These are phyloP conservation scores for Debaryomycetaceae sp. DNA, from an alignment of 1,139 yeast genomes.

Conservation along the genomic window DNA sequence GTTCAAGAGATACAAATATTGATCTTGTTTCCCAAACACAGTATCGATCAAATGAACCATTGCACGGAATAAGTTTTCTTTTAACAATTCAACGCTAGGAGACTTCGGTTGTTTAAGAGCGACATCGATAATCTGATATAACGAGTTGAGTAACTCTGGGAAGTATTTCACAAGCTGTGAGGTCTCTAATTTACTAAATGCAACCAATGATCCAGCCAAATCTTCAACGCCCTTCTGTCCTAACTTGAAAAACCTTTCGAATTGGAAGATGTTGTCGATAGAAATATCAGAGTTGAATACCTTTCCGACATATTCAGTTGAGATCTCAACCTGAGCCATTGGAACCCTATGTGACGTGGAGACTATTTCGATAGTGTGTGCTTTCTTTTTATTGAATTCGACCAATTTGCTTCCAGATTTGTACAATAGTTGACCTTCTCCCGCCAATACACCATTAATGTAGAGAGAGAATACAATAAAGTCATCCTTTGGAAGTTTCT, in stretches of 20 bases:
- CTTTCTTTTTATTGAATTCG: constrained; percentile 37
- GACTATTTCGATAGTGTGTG: constrained; percentile 33
- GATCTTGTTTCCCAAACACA: constrained; percentile 65
- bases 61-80: constrained; percentile 47
- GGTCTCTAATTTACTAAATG: constrained; percentile 44
- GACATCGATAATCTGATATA: constrained; percentile 39
- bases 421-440: constrained; percentile 48
- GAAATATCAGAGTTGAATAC: constrained; percentile 58
- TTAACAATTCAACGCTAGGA: constrained; percentile 32
- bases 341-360: constrained; percentile 33
- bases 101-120: constrained; percentile 20
- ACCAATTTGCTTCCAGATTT: constrained; percentile 40
- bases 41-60: constrained; percentile 59
- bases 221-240: constrained; percentile 46
- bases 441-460: constrained; percentile 60
- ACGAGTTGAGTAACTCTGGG: constrained; percentile 45
- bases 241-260: constrained; percentile 44
- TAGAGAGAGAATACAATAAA: constrained; percentile 56
- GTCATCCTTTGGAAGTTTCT: constrained; percentile 46
- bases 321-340: constrained; percentile 53
- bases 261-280: constrained; percentile 55
- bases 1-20: constrained; percentile 54
- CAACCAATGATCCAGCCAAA: constrained; percentile 36
- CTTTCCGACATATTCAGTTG: constrained; percentile 70
- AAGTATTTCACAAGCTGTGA: constrained; percentile 51